Evolutionary conservation across 2,329 filamentous ascomycete genomes (phyloP).

Genomic region (Sporothrix globosa): DNA sequence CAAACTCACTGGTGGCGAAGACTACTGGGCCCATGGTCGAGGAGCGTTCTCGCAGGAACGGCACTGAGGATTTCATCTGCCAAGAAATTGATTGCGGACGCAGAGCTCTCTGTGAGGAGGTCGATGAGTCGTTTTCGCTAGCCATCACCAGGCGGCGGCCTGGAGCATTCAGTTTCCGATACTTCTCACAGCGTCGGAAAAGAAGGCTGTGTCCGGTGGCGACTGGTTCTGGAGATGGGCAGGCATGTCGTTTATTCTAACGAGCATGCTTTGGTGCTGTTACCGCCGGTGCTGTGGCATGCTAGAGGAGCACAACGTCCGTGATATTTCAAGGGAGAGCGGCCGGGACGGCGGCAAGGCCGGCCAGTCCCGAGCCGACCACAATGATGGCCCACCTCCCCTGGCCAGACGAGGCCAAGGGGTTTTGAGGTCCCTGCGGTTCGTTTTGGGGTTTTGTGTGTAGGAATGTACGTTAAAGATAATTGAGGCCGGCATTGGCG

Average conservation of each 20-base stretch:
- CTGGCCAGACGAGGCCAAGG: not conserved
- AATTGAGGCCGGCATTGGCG: not conserved
- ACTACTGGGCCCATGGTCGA: conserved; percentile 83
- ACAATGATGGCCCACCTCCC: conserved; percentile 52
- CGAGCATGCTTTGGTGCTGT: conserved; percentile 98
- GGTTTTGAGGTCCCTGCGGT: not conserved
- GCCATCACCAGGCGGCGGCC: conserved; percentile 40
- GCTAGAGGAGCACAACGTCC: conserved; percentile 62
- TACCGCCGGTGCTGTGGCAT: conserved; percentile 72
- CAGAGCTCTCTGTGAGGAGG: conserved; percentile 98
- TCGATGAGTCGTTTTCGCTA: conserved; percentile 70
- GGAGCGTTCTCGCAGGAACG: conserved; percentile 71
- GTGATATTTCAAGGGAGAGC: conserved; percentile 55
- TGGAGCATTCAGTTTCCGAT: conserved; percentile 51
- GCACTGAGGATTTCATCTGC: conserved; percentile 82
- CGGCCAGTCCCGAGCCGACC: conserved; percentile 67
- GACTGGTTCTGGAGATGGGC: conserved; percentile 67
- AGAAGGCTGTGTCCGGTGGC: conserved; percentile 52
- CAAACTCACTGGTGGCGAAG: conserved; percentile 94
- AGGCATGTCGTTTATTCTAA: conserved; percentile 98
- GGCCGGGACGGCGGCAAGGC: conserved; percentile 61
- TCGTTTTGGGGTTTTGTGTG: too few species aligned
- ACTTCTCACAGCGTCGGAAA: conserved; percentile 60
- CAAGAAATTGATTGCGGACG: conserved; percentile 96
- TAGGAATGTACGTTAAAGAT: not conserved